Conservation (phyloP, 2,329 filamentous ascomycete species). For the Calonectria pseudoreteaudii region DNA sequence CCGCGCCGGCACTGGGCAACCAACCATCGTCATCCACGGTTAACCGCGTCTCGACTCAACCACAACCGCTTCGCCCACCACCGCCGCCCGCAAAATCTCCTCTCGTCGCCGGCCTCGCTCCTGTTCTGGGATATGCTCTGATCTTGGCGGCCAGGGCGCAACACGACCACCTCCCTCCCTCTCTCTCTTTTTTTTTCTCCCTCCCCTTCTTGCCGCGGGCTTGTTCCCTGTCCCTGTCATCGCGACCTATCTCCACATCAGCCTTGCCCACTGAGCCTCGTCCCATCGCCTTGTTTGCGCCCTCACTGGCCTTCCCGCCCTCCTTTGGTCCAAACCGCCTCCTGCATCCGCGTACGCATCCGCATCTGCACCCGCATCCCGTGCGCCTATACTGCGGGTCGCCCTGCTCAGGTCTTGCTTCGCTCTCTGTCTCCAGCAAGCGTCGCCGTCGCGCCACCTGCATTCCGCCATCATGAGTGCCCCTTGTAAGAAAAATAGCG, state of each 20-base stretch:
- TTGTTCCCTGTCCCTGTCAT: conserved; percentile 1
- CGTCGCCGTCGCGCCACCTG: conserved; percentile 3
- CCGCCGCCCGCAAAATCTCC: neutral
- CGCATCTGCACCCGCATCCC: conserved; percentile 2
- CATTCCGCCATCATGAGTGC: conserved; percentile 38
- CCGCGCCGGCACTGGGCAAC: conserved; percentile 36
- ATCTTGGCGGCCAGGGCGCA: conserved; percentile 15
- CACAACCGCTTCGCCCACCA: neutral
- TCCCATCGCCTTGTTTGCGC: conserved; percentile 21
- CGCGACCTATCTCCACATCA: conserved; percentile 12
- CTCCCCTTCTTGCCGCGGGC: neutral
- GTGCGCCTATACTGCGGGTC: conserved; percentile 7
- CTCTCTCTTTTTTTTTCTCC: neutral
- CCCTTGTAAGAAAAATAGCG: conserved; percentile 38
- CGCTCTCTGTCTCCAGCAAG: conserved; percentile 7
- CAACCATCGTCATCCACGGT: conserved; percentile 38
- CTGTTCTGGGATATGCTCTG: conserved; percentile 18
- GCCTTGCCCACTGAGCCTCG: conserved; percentile 14
- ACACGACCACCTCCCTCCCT: neutral
- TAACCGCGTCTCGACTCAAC: conserved; percentile 37
- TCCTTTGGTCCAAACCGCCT: conserved; percentile 15
- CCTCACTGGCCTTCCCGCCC: conserved; percentile 2
- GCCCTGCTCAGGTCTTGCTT: neutral
- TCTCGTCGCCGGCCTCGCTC: neutral
- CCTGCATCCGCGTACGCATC: conserved; percentile 25